A percentile compares a stretch with the other conserved stretches of the same genome.
phyloP scores from a whole-genome alignment of 1,284 basidiomycete species.

The Trichosporon faecale region DNA sequence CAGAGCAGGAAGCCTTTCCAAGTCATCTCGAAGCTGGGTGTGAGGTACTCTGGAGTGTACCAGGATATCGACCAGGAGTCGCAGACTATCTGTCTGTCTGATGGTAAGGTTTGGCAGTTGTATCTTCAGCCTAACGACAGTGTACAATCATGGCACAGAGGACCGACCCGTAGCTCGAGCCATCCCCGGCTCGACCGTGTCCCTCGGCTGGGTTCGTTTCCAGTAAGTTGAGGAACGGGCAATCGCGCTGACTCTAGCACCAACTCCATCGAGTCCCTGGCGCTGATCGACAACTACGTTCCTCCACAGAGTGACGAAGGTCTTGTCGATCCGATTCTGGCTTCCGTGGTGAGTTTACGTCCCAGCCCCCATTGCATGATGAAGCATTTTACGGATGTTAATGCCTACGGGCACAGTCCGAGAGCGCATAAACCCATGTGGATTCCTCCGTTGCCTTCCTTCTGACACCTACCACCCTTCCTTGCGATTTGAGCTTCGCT shows the following conservation, averaged over 20 bases:
- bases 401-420: constrained; percentile 42
- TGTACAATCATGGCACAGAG: constrained; percentile 50
- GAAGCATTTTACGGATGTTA: constrained; percentile 49
- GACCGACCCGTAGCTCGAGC: constrained; percentile 38
- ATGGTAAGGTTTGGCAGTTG: constrained; percentile 30
- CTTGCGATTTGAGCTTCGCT: neutral
- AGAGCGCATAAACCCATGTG: constrained; percentile 51
- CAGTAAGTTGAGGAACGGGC: constrained; percentile 58
- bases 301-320: constrained; percentile 34
- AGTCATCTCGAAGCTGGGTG: constrained; percentile 48
- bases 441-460: constrained; percentile 53
- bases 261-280: constrained; percentile 47
- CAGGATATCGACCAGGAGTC: constrained; percentile 48
- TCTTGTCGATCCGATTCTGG: constrained; percentile 43
- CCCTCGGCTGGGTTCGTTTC: constrained; percentile 64
- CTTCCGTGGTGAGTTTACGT: constrained; percentile 42
- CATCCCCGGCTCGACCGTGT: constrained; percentile 35
- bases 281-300: constrained; percentile 45
- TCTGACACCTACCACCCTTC: constrained; percentile 32
- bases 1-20: constrained; percentile 45
- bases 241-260: constrained; percentile 31
- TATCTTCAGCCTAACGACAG: constrained; percentile 19
- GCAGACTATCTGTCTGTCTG: constrained; percentile 46
- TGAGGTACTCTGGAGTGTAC: constrained; percentile 49
- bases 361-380: constrained; percentile 34